Conservation (phyloP, 257 asterid species). For the Thymus quinquecostatus region DNA sequence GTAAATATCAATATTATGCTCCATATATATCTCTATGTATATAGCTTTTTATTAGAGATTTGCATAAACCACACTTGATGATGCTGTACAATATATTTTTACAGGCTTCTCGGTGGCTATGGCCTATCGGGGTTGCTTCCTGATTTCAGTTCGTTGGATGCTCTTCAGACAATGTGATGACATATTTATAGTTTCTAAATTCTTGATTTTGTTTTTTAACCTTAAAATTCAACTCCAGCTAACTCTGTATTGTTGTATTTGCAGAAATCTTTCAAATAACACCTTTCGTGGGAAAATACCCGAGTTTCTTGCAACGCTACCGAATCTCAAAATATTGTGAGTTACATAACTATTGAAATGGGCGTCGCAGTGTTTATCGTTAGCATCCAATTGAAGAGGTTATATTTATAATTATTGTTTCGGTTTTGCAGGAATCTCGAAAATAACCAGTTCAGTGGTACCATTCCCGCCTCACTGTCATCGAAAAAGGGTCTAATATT, state of each 20-base stretch:
- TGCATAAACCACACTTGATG: too few species aligned
- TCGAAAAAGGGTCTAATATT: constrained; percentile 11
- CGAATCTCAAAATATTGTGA: constrained; percentile 25
- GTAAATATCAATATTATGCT: constrained; percentile 30
- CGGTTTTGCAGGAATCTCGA: constrained; percentile 7
- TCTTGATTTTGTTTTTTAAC: neutral
- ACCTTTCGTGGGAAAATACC: constrained; percentile 23
- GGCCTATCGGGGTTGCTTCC: constrained; percentile 39
- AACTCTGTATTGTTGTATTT: neutral
- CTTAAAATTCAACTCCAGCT: neutral
- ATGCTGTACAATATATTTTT: too few species aligned
- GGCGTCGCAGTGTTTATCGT: neutral
- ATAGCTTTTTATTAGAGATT: too few species aligned
- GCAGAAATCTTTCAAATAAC: constrained; percentile 30
- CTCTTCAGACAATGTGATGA: constrained; percentile 58
- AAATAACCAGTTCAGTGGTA: constrained; percentile 9
- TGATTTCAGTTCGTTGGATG: constrained; percentile 46
- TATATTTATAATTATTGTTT: neutral
- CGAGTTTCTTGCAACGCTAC: constrained; percentile 17
- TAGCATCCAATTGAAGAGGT: neutral
- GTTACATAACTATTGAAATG: neutral
- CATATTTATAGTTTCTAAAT: neutral
- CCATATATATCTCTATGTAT: too few species aligned
- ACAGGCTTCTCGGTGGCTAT: constrained; percentile 1
- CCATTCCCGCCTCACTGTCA: constrained; percentile 13